Conservation (phyloP, 2,329 filamentous ascomycete species). For the Coniochaeta sp. region DNA sequence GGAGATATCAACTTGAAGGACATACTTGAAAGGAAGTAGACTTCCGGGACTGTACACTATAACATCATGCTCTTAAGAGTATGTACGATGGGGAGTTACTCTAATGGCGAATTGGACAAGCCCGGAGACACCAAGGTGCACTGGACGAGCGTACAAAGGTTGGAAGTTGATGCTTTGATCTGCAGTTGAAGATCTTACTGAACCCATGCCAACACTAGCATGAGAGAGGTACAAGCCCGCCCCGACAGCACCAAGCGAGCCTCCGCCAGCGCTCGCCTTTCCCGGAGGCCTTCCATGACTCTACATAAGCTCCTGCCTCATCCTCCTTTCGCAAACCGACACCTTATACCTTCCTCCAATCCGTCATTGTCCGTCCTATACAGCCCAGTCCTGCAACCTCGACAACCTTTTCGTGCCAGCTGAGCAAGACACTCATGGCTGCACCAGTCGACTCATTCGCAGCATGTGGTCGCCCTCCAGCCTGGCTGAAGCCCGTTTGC, state of each 20-base stretch:
- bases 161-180: background rate
- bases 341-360: slow-evolving; percentile 74
- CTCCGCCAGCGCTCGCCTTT: background rate
- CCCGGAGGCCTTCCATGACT: background rate
- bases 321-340: background rate
- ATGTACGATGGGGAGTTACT: background rate
- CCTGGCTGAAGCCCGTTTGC: slow-evolving; percentile 82
- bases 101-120: background rate
- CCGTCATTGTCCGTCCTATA: slow-evolving; percentile 92
- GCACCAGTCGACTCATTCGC: slow-evolving; percentile 65
- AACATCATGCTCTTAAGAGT: background rate
- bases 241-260: background rate
- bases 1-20: slow-evolving; percentile 87
- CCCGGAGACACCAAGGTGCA: background rate
- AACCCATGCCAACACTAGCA: background rate
- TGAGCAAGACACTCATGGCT: slow-evolving; percentile 92
- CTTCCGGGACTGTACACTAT: background rate
- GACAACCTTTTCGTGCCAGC: slow-evolving; percentile 98
- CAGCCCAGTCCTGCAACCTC: slow-evolving; percentile 87
- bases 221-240: background rate
- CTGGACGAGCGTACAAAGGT: background rate
- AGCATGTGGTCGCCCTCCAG: slow-evolving; percentile 45
- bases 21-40: slow-evolving; percentile 46
- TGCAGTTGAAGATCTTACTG: background rate
- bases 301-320: background rate